Evolutionary conservation across 495 filamentous ascomycete species (phyloP), one percentile per base, ranked within the genome.

Genomic region (Thermothielavioides terrestris): DNA sequence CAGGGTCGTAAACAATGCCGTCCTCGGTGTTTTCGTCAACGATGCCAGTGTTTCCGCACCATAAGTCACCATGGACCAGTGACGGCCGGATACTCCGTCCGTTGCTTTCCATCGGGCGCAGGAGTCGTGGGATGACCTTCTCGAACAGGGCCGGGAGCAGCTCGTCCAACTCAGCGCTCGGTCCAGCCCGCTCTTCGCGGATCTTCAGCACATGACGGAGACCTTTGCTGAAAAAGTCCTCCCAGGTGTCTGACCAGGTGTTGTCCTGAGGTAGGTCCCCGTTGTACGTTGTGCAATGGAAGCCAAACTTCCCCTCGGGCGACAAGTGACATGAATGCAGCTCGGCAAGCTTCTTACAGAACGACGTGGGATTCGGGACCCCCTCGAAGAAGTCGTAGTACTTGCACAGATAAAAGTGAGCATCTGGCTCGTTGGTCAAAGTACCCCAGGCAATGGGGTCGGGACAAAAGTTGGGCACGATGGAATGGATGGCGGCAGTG

Each of bases 281-380:
- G 37, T 68, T 69, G 55, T 68, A 78, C 1, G 77, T 81, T 2
- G 65, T 58, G 17, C 68, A 52, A 40, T 72, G 71, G 46, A 80
- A 78, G 1, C 77, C 76, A 54, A 77, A 81, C 51, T 74, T 75
- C 0, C 72, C 75, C 23, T 58, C 68, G 4, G 75, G 76, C 6
- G 76, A 77, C 10, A 40, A 56, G 25, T 61, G 51, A 14, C 59
- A 61, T 6, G 52, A 51, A 48, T 80, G 76, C n/a, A 80, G 62
- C 21, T 46, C 28, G 17, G 75, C 71, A 15, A 80, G 56, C 26
- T 59, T 58, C 3, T 56, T 52, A 44, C 58, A 55, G 42, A 80
- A 74, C n/a, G 59, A 51, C 1, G 53, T 21, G 21, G 69, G 69
- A 7, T 77, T 68, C 5, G 77, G 74, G 25, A 61, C 61, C 53